Evolutionary conservation across 331 rosid species (phyloP).

Genomic region (Quercus lobata): DNA sequence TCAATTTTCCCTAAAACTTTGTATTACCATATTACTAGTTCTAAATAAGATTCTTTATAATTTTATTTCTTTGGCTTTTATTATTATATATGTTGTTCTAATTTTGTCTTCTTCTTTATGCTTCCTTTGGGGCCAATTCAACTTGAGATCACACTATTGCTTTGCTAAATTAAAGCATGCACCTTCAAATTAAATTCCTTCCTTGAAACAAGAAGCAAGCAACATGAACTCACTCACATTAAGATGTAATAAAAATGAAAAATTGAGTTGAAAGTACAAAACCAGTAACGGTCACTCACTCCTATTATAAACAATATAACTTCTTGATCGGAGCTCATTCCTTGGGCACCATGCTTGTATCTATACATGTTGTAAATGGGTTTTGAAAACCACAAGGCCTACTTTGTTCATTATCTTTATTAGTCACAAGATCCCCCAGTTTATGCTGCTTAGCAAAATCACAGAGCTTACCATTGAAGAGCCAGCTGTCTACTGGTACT

Average conservation of each 20-base stretch:
- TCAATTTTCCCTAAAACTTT: neutral
- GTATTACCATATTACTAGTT: neutral
- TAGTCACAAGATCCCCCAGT: constrained; percentile 9
- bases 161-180: neutral
- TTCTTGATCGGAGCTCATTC: constrained; percentile 14
- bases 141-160: neutral
- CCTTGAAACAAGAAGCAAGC: constrained; percentile 1
- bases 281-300: constrained; percentile 7
- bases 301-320: constrained; percentile 18
- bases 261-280: neutral
- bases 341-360: constrained; percentile 21
- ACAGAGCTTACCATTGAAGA: neutral
- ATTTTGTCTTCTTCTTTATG: neutral
- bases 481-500: neutral
- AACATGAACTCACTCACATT: constrained; percentile 14
- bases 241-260: constrained; percentile 1
- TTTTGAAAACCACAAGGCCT: constrained; percentile 18
- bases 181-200: neutral
- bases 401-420: constrained; percentile 8
- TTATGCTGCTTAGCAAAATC: constrained; percentile 24
- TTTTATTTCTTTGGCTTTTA: neutral
- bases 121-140: neutral
- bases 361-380: constrained; percentile 23
- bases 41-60: neutral
- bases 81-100: neutral